Evolutionary conservation across 495 filamentous ascomycete species (phyloP), one percentile per base, ranked within the genome.

Genomic region (Penicillium nucicola): DNA sequence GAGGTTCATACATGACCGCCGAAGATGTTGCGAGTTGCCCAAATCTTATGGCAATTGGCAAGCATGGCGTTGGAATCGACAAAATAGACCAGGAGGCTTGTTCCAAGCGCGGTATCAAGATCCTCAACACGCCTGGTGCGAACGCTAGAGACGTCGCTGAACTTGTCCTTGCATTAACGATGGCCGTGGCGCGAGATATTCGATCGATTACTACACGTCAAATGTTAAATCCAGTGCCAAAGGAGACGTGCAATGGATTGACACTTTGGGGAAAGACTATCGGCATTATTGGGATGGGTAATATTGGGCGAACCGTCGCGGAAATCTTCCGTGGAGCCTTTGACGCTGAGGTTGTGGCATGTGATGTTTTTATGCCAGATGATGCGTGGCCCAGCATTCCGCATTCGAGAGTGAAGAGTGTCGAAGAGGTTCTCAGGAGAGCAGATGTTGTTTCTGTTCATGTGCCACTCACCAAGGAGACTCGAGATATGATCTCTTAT

Each of bases 1-100:
- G 57, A 41, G 59, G 58, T 0, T 63, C 61, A 18, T 60, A 56
- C 38, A 20, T 68, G 19, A 62, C 65, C 5, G 60, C 57, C 12
- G 57, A 59, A 3, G 65, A 68, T 33, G 55, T 68, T 28, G 49
- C 50, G 31, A 59, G 55, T 34, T 58, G 57, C 35, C 57, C 60
- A 2, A 57, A 64, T 40, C 58, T 73, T 1, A 37, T 58, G 25
- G 60, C 62, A 15, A 66, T 73, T 39, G 64, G 63, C 19, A 73
- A 73, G 57, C 69, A 73, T 22, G 69, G 69, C 9, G 78, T 79
- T 4, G 81, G 81, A 6, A 74, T 74, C 17, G 78, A 83, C 57
- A 60, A 65, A 15, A 73, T 83, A 22, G 76, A 82, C 54, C 67
- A 78, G 15, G 64, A 58, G 0, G 78, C 79, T 1, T 78, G 74